phyloP scores from a whole-genome alignment of 2,329 filamentous ascomycete genomes.

The Cladophialophora immunda region DNA sequence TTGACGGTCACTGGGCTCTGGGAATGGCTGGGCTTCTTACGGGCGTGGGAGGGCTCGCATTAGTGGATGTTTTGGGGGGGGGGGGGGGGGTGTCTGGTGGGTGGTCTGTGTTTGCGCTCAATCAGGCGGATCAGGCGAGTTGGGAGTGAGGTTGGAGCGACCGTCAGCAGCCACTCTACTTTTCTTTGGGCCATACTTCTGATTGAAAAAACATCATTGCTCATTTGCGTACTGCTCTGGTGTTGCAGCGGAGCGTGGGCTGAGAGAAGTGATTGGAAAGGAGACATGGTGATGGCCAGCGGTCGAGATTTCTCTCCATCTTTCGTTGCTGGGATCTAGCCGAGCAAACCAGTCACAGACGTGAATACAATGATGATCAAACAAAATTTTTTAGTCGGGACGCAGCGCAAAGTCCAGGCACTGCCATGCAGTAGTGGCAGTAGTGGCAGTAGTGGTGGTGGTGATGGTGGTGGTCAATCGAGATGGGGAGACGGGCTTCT shows the following conservation, averaged over 20 bases:
- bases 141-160: slow-evolving; percentile 6
- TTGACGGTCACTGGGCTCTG: slow-evolving; percentile 8
- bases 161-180: background rate
- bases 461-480: background rate
- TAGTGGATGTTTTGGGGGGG: slow-evolving; percentile 20
- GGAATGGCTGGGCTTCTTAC: slow-evolving; percentile 16
- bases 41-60: slow-evolving; percentile 29
- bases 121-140: slow-evolving; percentile 8
- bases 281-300: background rate
- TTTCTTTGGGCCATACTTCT: slow-evolving; percentile 9
- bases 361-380: background rate
- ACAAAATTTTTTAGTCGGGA: background rate
- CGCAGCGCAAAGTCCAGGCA: background rate
- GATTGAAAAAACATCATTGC: background rate
- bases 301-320: background rate
- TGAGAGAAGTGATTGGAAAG: background rate
- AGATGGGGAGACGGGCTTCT: background rate
- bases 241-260: background rate
- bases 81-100: slow-evolving; percentile 15
- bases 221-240: background rate
- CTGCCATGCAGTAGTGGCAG: background rate
- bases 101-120: slow-evolving; percentile 10
- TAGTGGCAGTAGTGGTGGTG: background rate
- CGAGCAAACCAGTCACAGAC: slow-evolving; percentile 1
- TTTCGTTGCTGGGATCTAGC: background rate